Conservation (phyloP, 2,329 filamentous ascomycete genomes). For the Fusarium haematococcum region DNA sequence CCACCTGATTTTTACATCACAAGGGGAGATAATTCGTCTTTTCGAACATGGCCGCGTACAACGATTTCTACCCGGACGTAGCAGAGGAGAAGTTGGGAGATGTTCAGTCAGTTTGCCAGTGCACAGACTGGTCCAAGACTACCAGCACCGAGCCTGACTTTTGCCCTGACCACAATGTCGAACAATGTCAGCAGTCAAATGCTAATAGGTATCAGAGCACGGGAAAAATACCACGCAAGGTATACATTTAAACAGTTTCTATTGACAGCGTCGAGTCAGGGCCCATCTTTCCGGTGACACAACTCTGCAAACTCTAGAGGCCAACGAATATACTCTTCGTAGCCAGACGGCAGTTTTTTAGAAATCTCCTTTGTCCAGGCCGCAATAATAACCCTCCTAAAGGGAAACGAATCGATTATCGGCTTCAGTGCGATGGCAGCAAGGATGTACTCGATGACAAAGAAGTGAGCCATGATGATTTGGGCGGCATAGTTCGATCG, state of each 20-base stretch:
- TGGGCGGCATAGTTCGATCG: slow-evolving; percentile 12
- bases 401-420: slow-evolving; percentile 21
- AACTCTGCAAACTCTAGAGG: slow-evolving; percentile 10
- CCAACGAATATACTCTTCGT: slow-evolving; percentile 18
- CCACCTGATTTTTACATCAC: neutral
- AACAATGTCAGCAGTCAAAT: neutral
- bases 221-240: neutral
- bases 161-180: neutral
- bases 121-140: neutral
- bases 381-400: slow-evolving; percentile 7
- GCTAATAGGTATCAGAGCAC: neutral
- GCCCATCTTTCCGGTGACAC: neutral
- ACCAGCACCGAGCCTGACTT: neutral
- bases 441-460: slow-evolving; percentile 24
- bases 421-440: slow-evolving; percentile 2
- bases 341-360: slow-evolving; percentile 1
- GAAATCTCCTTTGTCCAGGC: slow-evolving; percentile 18
- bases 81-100: neutral
- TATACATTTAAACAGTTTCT: accelerated
- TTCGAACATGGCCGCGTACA: neutral
- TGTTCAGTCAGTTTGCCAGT: neutral
- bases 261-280: neutral
- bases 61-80: neutral
- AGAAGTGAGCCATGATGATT: slow-evolving; percentile 30
- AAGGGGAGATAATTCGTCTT: neutral